Percentiles rank a stretch among this genome's conserved stretches.
Conservation (phyloP, 768 basidiomycete genomes). For the Lactarius sanguifluus region DNA sequence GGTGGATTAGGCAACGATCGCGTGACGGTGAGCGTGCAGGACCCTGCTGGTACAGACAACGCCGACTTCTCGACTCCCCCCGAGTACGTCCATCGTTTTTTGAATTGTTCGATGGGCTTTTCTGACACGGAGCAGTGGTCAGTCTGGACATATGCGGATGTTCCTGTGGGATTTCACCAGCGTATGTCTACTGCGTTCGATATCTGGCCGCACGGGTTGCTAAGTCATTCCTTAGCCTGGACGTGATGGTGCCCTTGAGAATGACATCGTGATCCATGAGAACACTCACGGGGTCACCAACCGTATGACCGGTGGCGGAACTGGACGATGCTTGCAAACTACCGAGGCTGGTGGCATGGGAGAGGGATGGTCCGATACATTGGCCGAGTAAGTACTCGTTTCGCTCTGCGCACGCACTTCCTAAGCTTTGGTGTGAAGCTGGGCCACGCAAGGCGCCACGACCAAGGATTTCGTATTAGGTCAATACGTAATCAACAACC, state of each 20-base stretch:
- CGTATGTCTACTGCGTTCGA: slow-evolving; percentile 29
- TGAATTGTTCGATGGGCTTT: background rate
- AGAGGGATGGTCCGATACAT: slow-evolving; percentile 65
- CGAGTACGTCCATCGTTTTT: slow-evolving; percentile 37
- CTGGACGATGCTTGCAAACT: slow-evolving; percentile 59
- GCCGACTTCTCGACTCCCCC: slow-evolving; percentile 47
- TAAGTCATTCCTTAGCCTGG: slow-evolving; percentile 40
- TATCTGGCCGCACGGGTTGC: background rate
- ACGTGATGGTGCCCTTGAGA: slow-evolving; percentile 65
- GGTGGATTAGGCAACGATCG: slow-evolving; percentile 53
- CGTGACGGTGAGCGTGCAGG: slow-evolving; percentile 53
- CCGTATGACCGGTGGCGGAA: slow-evolving; percentile 52
- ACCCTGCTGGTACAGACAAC: slow-evolving; percentile 45
- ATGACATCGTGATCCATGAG: slow-evolving; percentile 56
- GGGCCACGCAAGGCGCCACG: slow-evolving; percentile 41
- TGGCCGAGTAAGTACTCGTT: slow-evolving; percentile 30
- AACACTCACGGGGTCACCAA: slow-evolving; percentile 39
- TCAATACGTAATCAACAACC: slow-evolving; percentile 52
- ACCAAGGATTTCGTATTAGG: slow-evolving; percentile 44
- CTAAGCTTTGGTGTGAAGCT: slow-evolving; percentile 27
- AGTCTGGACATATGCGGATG: slow-evolving; percentile 48
- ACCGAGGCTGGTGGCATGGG: slow-evolving; percentile 67
- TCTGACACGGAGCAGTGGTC: slow-evolving; percentile 31
- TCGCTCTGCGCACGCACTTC: slow-evolving; percentile 8
- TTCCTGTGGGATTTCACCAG: slow-evolving; percentile 37